Base-by-base conservation (phyloP, 148 eudicot genomes). In the Rhododendron simsii region DNA sequence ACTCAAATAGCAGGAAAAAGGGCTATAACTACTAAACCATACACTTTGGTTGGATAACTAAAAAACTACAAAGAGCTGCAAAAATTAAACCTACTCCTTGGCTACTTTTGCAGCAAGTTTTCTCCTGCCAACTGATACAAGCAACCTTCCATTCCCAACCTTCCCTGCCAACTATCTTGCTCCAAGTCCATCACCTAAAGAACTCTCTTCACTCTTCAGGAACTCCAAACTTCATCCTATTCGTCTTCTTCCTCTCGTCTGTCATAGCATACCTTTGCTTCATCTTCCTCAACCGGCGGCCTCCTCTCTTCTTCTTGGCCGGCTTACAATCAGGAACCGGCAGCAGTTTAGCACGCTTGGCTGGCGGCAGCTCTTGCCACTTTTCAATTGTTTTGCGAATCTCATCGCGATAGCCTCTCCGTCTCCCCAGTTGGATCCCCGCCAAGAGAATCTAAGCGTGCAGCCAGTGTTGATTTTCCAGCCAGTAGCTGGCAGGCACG, bases 341-440 rank as follows among this genome's bases (percentile, higher is more conserved):
- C 77, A 97, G 91, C 41, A 98, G 98, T 85, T 95, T 97, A 21
- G 99, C 98, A 85, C 93, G 94, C 94, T 94, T 97, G 12, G 99
- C 98, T 73, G 96, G 99, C 33, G 98, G 99, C 20, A 96, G 98
- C 88, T 95, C 99, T 87, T 95, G 99, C 99, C 98, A 95, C 82
- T 97, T 97, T 87, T 94, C 99, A 76, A 97, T 95, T 90, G 93
- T 95, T 83, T 95, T 97, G 50, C 92, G 94, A 44, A 97, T 89
- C 90, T 95, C 98, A 51, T 94, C 98, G 10, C 94, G 91, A 3
- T 93, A 85, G 15, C 84, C 37, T 87, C 99, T 95, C 91, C 53
- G 30, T 88, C 98, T 95, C 91, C 53, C 98, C 99, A 51, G 92
- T 90, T 45, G 94, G 93, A 87, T 95, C 96, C 20, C 98, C 98